Conservation (phyloP, 306 rosid species). For the Sophora flavescens region DNA sequence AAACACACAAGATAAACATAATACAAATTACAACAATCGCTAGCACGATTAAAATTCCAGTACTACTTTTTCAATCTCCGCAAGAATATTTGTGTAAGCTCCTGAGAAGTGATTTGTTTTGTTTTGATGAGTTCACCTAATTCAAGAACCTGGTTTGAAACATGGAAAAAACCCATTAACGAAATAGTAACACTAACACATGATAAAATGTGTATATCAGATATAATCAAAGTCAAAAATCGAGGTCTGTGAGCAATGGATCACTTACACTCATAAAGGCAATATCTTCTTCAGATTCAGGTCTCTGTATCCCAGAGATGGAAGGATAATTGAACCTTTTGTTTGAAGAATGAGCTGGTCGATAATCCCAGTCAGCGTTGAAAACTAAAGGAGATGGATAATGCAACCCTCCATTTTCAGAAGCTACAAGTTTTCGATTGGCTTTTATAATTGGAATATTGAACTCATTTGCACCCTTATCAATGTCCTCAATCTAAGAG, state of each 20-base stretch:
- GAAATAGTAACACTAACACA: slow-evolving; percentile 30
- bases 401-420: slow-evolving; percentile 69
- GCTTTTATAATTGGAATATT: slow-evolving; percentile 66
- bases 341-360: slow-evolving; percentile 21
- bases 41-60: slow-evolving; percentile 27
- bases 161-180: background rate
- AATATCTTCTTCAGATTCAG: slow-evolving; percentile 71
- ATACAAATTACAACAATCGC: slow-evolving; percentile 13
- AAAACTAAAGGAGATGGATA: slow-evolving; percentile 69
- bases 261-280: slow-evolving; percentile 75
- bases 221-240: slow-evolving; percentile 39
- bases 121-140: slow-evolving; percentile 74
- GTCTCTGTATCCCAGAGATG: slow-evolving; percentile 51
- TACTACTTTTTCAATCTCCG: slow-evolving; percentile 70
- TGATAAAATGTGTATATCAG: background rate
- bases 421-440: slow-evolving; percentile 68
- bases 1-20: slow-evolving; percentile 29
- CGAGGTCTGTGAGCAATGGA: slow-evolving; percentile 13
- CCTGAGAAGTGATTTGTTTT: slow-evolving; percentile 73
- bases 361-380: slow-evolving; percentile 62
- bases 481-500: slow-evolving; percentile 61
- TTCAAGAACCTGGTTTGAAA: slow-evolving; percentile 68
- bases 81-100: slow-evolving; percentile 72
- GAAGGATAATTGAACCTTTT: slow-evolving; percentile 63
- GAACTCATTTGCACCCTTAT: slow-evolving; percentile 57